Conservation (phyloP, 306 rosid species). For the Cyamopsis tetragonoloba region DNA sequence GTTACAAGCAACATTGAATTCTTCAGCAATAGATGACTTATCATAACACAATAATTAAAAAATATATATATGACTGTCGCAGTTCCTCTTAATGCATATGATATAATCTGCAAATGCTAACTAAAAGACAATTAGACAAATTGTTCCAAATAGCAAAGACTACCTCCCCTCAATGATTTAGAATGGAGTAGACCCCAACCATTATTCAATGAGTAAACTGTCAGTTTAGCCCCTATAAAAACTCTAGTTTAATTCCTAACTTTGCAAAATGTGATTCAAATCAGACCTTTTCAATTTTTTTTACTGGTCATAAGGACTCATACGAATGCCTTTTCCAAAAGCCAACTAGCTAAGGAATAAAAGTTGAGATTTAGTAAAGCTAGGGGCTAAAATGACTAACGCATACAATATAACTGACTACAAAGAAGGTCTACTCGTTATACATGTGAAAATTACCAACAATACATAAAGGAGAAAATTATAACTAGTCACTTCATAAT, state of each 20-base stretch:
- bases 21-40: neutral
- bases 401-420: no score
- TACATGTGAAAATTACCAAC: neutral
- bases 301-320: no score
- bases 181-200: neutral
- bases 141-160: conserved; percentile 1
- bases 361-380: no score
- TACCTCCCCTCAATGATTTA: conserved; percentile 3
- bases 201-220: neutral
- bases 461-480: neutral
- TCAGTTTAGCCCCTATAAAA: no score
- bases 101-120: conserved; percentile 4
- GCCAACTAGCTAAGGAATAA: no score
- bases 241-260: no score
- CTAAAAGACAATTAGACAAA: no score
- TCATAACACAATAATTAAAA: neutral
- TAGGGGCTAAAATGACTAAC: no score
- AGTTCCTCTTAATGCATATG: conserved; percentile 7
- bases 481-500: neutral
- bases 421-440: no score
- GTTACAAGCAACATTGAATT: conserved; percentile 8
- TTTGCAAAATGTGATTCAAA: no score
- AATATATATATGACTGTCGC: neutral
- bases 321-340: no score
- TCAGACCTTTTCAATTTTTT: no score